Base-by-base conservation (phyloP, 2,329 filamentous ascomycete genomes). In the Aspergillus unguis region DNA sequence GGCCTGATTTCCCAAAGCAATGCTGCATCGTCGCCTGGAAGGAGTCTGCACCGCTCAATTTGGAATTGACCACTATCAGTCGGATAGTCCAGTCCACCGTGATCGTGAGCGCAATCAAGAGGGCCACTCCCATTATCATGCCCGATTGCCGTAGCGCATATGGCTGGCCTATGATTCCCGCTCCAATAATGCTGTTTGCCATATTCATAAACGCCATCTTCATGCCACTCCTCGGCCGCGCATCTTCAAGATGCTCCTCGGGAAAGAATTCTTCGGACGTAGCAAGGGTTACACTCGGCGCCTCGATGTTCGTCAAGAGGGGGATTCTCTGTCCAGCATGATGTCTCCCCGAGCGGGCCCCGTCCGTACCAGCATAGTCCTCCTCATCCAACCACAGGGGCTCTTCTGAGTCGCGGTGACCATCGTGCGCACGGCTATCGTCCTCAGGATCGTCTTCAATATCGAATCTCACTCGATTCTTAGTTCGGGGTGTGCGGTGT, bases 161-260 rank as follows among this genome's bases (percentile, higher is more conserved):
- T 9, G 94, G 92, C 74, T 99, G 94, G 3, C 89, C 84, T 62
- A 87, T 86, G 54, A 87, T 86, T 2, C 84, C 84, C 29, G 84
- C 84, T 29, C 84, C 84, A 56, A 99, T 96, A 70, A 99, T 99
- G 64, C 89, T 95, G 76, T 99, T 99, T 58, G 94, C 92, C 94
- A 99, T 99, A 75, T 99, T 99, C 91, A 97, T 96, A 62, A 99
- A 97, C 3, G 94, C 92, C 68, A 87, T 90, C 57, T 82, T 80
- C 74, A 97, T 80, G 4, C 88, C 87, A 53, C 90, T 95, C 74
- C 92, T 92, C 43, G 92, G 91, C 52, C 92, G 81, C 23, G 82
- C 79, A 57, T 71, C 78, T 60, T 85, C 82, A 52, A 85, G 67
- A 54, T 83, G 73, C 47, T 85, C 80, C 60, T 84, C 80, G 0